Evolutionary conservation across 306 rosid species (phyloP), one percentile per base, ranked within the genome.

Genomic region (Echinosophora koreensis): DNA sequence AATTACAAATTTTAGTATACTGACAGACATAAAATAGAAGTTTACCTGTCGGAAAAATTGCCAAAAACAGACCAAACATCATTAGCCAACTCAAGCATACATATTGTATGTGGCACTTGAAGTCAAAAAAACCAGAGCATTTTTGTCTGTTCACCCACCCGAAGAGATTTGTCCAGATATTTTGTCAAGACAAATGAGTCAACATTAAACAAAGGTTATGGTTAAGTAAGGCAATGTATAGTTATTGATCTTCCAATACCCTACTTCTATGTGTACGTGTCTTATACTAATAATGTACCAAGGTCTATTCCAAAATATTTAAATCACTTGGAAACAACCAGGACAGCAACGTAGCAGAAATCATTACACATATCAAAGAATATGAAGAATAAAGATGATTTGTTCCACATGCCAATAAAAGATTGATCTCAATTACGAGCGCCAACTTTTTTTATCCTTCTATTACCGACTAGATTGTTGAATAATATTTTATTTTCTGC

Each of bases 41-140:
- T 13, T 71, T 82, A 94, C 99, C 97, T 68, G 91, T 84, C 0
- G 96, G 96, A 64, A 90, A 87, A 63, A 86, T 90, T 76, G 96
- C 90, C 84, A 92, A 82, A 86, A 90, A 66, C 41, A 92, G 62
- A 82, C 96, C 96, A 66, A 92, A 90, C 88, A 92, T 68, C 85
- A 90, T 41, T 16, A 92, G 32, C 99, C 97, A 95, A 81, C 92
- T 89, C 92, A 90, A 76, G 82, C 99, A 95, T 86, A 90, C 67
- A 16, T 95, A 92, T 55, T 95, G 97, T 65, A 92, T 84, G 85
- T 95, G 97, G 83, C 99, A 95, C 75, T 82, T 84, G 86, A 90
- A 88, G 89, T 95, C 97, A 59, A 95, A 92, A 84, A 92, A 89
- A 0, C 92, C 85, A 22, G 86, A 69, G 90, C 97, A 95, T 74